Percentiles rank a stretch among this genome's conserved stretches.
Evolutionary conservation across 805 yeast genomes (phyloP).

Genomic region (Metschnikowia lochheadii): DNA sequence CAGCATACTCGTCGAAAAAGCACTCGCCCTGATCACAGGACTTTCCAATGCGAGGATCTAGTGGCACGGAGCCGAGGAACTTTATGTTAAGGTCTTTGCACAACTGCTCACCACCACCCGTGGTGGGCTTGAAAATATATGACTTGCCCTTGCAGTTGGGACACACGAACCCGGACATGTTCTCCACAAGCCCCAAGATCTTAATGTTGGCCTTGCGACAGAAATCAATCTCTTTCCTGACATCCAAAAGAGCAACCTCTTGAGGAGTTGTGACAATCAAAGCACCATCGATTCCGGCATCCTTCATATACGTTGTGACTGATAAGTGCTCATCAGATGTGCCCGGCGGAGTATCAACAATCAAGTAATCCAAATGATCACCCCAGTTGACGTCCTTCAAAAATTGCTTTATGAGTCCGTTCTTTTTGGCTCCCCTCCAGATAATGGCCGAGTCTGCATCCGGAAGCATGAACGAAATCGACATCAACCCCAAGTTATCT

Average conservation of each 20-base stretch:
- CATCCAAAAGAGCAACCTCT: conserved; percentile 93
- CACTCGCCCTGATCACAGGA: conserved; percentile 85
- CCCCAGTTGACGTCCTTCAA: conserved; percentile 97
- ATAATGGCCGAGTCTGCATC: conserved; percentile 89
- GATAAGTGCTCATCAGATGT: conserved; percentile 96
- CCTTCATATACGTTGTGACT: conserved; percentile 82
- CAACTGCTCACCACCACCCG: conserved; percentile 89
- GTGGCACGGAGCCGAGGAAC: conserved; percentile 87
- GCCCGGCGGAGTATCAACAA: conserved; percentile 98
- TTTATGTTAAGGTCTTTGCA: conserved; percentile 76
- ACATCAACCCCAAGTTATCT: conserved; percentile 92
- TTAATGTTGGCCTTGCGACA: conserved; percentile 87
- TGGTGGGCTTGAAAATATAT: conserved; percentile 86
- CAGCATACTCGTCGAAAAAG: conserved; percentile 79
- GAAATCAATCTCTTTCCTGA: conserved; percentile 91
- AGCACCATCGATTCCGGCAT: conserved; percentile 93
- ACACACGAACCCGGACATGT: conserved; percentile 98
- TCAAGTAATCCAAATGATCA: conserved; percentile 65
- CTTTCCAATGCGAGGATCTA: conserved; percentile 91
- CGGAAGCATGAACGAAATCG: conserved; percentile 92
- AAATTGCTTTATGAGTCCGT: conserved; percentile 88
- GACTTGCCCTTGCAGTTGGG: conserved; percentile 91
- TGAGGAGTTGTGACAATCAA: conserved; percentile 95
- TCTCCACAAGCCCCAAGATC: conserved; percentile 87
- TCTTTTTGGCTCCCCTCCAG: conserved; percentile 97